Evolutionary conservation across 345 rosid species (phyloP).

Genomic region (Isatis tinctoria): DNA sequence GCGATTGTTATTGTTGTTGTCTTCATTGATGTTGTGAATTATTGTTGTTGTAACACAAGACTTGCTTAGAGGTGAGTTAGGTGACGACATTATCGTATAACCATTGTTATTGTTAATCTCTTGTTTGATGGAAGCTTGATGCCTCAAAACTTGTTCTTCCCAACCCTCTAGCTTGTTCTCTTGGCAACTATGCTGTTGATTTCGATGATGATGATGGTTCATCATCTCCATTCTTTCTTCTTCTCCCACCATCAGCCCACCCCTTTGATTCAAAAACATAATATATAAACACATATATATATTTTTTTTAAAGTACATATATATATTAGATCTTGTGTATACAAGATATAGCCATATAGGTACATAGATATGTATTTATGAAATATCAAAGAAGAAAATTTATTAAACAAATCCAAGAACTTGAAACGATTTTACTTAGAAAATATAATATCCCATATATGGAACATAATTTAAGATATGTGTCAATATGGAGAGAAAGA

Average conservation of each 20-base stretch:
- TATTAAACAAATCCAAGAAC: constrained; percentile 2
- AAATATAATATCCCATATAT: not conserved
- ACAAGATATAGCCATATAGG: not conserved
- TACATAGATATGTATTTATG: not conserved
- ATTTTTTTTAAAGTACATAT: too few relatives aligned
- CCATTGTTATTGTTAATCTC: constrained; percentile 5
- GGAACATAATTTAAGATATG: not conserved
- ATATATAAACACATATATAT: too few relatives aligned
- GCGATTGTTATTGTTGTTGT: not conserved
- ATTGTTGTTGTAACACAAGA: constrained; percentile 19
- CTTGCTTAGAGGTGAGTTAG: constrained; percentile 27
- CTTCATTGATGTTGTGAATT: constrained; percentile 3
- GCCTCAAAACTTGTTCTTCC: constrained; percentile 23
- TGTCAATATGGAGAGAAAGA: constrained; percentile 6
- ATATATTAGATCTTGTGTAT: constrained; percentile 8
- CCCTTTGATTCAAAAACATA: constrained; percentile 33
- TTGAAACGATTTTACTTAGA: constrained; percentile 7
- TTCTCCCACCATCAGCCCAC: constrained; percentile 55
- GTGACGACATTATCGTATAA: constrained; percentile 20
- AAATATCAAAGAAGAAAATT: not conserved
- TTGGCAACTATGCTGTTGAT: constrained; percentile 21
- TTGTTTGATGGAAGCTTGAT: constrained; percentile 18
- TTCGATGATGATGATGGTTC: constrained; percentile 6
- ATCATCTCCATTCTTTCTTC: constrained; percentile 44
- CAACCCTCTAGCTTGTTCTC: constrained; percentile 1